These are phyloP conservation scores for Alternaria gaisen DNA, from an alignment of 2,329 filamentous ascomycete genomes.

Conservation along the genomic window DNA sequence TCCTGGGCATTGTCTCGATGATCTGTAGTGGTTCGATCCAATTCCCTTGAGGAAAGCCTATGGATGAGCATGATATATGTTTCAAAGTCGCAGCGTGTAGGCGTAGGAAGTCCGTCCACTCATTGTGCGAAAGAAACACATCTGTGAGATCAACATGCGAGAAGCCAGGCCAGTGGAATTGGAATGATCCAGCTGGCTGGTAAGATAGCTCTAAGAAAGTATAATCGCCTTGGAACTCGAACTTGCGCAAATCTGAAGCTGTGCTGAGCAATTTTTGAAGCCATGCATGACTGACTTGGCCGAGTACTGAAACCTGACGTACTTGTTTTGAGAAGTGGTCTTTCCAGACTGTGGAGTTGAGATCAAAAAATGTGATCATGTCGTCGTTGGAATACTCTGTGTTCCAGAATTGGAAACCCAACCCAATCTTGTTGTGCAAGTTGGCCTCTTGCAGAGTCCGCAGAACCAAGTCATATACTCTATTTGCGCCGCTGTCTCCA, in stretches of 20 bases:
- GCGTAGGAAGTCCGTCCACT: neutral
- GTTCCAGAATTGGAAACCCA: neutral
- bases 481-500: neutral
- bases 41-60: neutral
- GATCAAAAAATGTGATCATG: no score
- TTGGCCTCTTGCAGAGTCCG: neutral
- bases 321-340: neutral
- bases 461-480: neutral
- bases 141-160: neutral
- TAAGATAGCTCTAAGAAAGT: neutral
- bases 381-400: neutral
- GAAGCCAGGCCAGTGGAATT: neutral
- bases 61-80: neutral
- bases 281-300: neutral
- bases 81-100: neutral
- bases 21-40: neutral
- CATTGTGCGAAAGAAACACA: neutral
- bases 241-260: neutral
- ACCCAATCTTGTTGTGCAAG: neutral
- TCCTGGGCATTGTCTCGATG: neutral
- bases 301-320: neutral
- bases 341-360: neutral
- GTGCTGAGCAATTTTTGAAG: neutral
- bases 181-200: neutral
- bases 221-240: neutral